Base-by-base conservation (phyloP, 2,329 filamentous ascomycete genomes). In the Xylariales sp. region DNA sequence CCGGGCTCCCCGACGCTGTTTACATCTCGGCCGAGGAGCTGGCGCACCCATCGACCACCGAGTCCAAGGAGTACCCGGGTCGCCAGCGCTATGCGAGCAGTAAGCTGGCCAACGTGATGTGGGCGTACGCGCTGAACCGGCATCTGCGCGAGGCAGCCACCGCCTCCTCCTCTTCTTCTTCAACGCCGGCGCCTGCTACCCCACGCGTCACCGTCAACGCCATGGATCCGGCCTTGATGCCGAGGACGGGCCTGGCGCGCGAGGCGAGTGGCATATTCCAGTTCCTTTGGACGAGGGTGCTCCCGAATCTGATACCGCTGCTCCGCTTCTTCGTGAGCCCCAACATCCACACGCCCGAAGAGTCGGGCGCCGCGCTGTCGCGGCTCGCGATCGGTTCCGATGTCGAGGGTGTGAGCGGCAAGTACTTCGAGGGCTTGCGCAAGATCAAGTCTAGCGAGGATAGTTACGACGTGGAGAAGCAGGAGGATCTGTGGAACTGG, bases 401-500 rank as follows among this genome's bases (percentile, higher is more conserved):
- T 11, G 48, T 55, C 8, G 50, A 54, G 34, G 56, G 53, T 1
- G 52, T 56, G 2, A 63, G 51, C 37, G 69, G 62, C 0, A 54
- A 52, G 29, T 74, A 74, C 47, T 73, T 60, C 51, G 65, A 74
- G 47, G 65, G 59, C 0, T 44, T 34, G 29, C 61, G 57, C 44
- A 47, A 59, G 43, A 66, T 66, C 13, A 49, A 52, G 41, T 65
- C 60, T 7, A 71, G 69, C 44, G 50, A 51, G 15, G 62, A 58
- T 28, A 74, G 67, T 44, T 65, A 68, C 41, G 57, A 65, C 33
- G 53, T 60, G 49, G 45, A 37, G 17, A 69, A 70, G 48, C 70
- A 74, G 49, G 64, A 75, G 13, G 67, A 72, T 44, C 42, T 73
- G 21, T 73, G 66, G 66, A 37, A 52, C 17, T 75, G 69, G 70